Base-by-base conservation (phyloP, 1,284 basidiomycete species). In the Cryptococcus neoformans region DNA sequence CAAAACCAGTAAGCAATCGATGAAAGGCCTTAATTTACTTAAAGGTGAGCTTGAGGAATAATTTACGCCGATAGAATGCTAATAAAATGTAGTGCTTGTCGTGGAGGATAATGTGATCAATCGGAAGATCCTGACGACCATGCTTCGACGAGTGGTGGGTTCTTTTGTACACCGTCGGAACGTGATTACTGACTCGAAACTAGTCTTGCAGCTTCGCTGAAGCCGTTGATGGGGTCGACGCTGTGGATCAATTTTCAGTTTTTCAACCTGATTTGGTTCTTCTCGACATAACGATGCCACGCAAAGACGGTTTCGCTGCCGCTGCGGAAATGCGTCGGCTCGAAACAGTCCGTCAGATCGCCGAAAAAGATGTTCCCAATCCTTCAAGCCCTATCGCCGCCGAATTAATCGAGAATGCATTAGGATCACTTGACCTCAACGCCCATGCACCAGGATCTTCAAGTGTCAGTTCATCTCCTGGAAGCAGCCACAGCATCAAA, bases 221-320 rank as follows among this genome's bases (percentile, higher is more conserved):
- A 57, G 73, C 74, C 1, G 70, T 62, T 21, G 73, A 77, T 62
- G 75, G 75, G 9, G 53, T 66, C 4, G 70, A 66, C 36, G 75
- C 75, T 34, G 67, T 77, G 2, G 62, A 68, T 12, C 61, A 55
- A 34, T 77, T 77, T 62, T 59, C 60, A 44, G 45, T 62, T 5
- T 65, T 74, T 38, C 53, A 49, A 2, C 71, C 71, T 2, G 57
- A 68, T 28, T 55, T 70, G 28, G 69, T 75, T 8, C 58, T 77
- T 10, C 64, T 76, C 12, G 75, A 77, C 53, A 76, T 77, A 58
- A 77, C 75, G 58, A 77, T 77, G 75, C 75, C 75, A 6, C 64
- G 63, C 14, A 73, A 74, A 66, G 73, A 77, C 59, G 75, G 75
- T 6, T 77, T 69, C 58, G 62, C 67, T 16, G 71, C 75, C 0